Evolutionary conservation across 805 yeast genomes (phyloP), one percentile per base, ranked within the genome.

Genomic region (Tetrapisispora nanseiensis): DNA sequence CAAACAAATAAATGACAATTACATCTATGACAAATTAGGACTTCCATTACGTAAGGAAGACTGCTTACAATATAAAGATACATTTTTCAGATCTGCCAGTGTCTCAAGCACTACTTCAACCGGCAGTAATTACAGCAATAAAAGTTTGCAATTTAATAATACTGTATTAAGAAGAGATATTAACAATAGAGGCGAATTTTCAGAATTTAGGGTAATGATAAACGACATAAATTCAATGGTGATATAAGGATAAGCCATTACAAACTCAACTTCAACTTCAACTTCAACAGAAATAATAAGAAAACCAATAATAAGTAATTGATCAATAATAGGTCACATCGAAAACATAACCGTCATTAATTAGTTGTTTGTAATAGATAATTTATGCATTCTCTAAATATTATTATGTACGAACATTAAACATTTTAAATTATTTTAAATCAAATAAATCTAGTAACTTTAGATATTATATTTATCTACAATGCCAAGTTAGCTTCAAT

Each of bases 151-250:
- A 24, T 60, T 60, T 31, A 47, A 47, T 38, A 48, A 55, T 26
- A 40, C 22, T 1, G 37, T 39, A 9, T 57, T 18, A 21, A 51
- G 52, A 21, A 51, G 62, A 41, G 60, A 57, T 33, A 53, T 60
- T 21, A 54, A 55, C 33, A 27, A 26, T 3, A 38, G 41, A 8
- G 63, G 61, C 7, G 28, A 36, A 3, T 45, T 46, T 28, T 37
- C 34, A 31, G 62, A 60, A 27, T 41, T 50, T 1, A 39, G 44
- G n/a, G 43, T 53, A 11, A 35, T 30, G 24, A 53, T 59, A 13
- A 59, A 57, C 33, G 62, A 57, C 41, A 37, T n/a, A 2, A 16
- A 18, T 13, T 16, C 33, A 18, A 32, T 18, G 18, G 8, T 29
- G 6, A 29, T 7, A n/a, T n/a, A n/a, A n/a, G n/a, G n/a, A n/a